These are phyloP conservation scores for Epichloe brachyelytri DNA, from an alignment of 2,329 filamentous ascomycete genomes.

Conservation along the genomic window DNA sequence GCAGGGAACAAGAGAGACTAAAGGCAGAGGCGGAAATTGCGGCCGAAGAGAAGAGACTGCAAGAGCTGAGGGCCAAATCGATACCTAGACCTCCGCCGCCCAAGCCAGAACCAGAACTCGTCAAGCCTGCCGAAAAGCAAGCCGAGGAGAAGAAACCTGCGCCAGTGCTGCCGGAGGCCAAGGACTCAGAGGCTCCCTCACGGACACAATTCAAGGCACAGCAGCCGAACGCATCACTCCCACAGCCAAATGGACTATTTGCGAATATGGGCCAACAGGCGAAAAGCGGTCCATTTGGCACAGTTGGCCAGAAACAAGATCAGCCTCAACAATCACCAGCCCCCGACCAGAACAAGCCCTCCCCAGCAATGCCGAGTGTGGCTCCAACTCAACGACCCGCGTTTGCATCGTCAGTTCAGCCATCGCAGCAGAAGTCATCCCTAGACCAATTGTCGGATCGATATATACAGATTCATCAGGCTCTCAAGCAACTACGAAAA, in stretches of 20 bases:
- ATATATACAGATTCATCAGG: constrained; percentile 49
- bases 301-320: not conserved
- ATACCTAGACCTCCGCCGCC: constrained; percentile 30
- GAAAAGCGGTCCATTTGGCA: constrained; percentile 3
- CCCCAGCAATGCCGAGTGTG: not conserved
- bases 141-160: not conserved
- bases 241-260: constrained; percentile 11
- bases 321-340: not conserved
- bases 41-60: constrained; percentile 34
- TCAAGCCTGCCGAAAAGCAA: constrained; percentile 1
- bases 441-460: constrained; percentile 22
- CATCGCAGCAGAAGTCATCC: constrained; percentile 2
- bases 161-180: constrained; percentile 6
- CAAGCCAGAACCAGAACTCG: constrained; percentile 17
- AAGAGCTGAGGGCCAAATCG: constrained; percentile 32
- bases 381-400: not conserved
- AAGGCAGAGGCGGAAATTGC: constrained; percentile 30
- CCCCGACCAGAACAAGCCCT: not conserved
- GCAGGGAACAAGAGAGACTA: constrained; percentile 32
- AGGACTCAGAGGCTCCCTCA: constrained; percentile 8
- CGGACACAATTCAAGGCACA: constrained; percentile 3
- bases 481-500: constrained; percentile 55
- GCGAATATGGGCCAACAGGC: constrained; percentile 13
- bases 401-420: not conserved
- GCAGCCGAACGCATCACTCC: not conserved